Evolutionary conservation across 129 eudicot genomes (phyloP).

Genomic region (Arctium lappa): DNA sequence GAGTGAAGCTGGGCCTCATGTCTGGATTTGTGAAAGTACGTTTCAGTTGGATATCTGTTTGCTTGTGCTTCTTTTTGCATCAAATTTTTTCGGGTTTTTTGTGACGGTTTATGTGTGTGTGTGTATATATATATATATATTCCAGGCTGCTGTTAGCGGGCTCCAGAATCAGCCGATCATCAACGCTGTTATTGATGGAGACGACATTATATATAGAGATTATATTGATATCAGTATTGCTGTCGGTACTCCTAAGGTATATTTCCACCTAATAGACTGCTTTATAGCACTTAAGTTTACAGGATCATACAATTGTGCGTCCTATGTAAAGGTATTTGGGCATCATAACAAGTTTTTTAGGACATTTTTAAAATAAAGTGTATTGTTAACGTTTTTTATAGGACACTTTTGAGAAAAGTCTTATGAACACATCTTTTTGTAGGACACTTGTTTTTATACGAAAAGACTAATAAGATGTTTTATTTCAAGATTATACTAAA

Average conservation of each 20-base stretch:
- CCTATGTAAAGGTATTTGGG: too few relatives aligned
- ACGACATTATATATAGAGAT: conserved; percentile 91
- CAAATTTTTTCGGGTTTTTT: neutral
- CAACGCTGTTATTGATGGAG: conserved; percentile 96
- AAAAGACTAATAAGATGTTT: neutral
- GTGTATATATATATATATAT: neutral
- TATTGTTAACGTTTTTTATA: neutral
- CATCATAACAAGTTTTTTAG: neutral
- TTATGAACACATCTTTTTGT: neutral
- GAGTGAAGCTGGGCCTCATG: conserved; percentile 95
- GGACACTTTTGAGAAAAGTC: neutral
- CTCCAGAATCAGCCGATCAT: conserved; percentile 83
- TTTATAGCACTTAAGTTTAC: neutral
- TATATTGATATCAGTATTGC: conserved; percentile 93
- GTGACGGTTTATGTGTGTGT: neutral
- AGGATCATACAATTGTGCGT: too few relatives aligned
- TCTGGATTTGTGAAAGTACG: conserved; percentile 89
- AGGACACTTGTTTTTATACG: neutral
- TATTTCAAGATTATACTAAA: neutral
- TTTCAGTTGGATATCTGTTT: neutral
- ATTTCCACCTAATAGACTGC: neutral
- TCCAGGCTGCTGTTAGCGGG: conserved; percentile 91
- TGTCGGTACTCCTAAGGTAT: conserved; percentile 91
- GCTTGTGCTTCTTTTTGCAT: neutral
- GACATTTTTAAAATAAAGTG: neutral